Evolutionary conservation across 441 rosid genomes (phyloP).

Genomic region (Gossypium trilobum): DNA sequence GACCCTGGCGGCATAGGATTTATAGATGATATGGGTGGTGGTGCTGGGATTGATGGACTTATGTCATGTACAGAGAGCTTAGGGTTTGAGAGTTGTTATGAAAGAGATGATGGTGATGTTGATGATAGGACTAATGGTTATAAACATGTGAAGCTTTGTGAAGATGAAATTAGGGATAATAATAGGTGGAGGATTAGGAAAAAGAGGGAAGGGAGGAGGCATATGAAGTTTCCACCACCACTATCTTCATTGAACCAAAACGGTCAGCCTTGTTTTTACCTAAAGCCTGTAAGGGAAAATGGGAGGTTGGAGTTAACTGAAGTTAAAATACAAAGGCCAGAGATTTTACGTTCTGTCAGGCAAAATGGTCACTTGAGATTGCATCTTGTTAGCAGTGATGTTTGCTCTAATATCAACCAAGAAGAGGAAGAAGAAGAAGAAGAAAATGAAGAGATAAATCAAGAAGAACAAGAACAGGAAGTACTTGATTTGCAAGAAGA

Average conservation of each 20-base stretch:
- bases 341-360: slow-evolving; percentile 44
- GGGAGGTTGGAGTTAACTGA: slow-evolving; percentile 61
- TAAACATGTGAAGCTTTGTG: not conserved
- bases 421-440: slow-evolving; percentile 14
- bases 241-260: slow-evolving; percentile 48
- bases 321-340: slow-evolving; percentile 48
- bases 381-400: slow-evolving; percentile 34
- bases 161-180: not conserved
- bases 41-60: slow-evolving; percentile 45
- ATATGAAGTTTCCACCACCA: slow-evolving; percentile 46
- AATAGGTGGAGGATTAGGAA: slow-evolving; percentile 14
- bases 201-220: slow-evolving; percentile 17
- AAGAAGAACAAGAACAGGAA: slow-evolving; percentile 1
- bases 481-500: not conserved
- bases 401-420: not conserved
- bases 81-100: slow-evolving; percentile 75
- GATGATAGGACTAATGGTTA: not conserved
- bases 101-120: slow-evolving; percentile 31
- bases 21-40: slow-evolving; percentile 43
- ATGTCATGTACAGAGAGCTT: slow-evolving; percentile 76
- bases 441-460: slow-evolving; percentile 16
- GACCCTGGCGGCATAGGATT: slow-evolving; percentile 36
- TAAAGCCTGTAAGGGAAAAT: slow-evolving; percentile 50
- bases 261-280: slow-evolving; percentile 53
- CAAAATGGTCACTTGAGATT: slow-evolving; percentile 57